These are phyloP conservation scores for Yarrowia osloensis DNA, from an alignment of 805 yeast genomes.

Conservation along the genomic window DNA sequence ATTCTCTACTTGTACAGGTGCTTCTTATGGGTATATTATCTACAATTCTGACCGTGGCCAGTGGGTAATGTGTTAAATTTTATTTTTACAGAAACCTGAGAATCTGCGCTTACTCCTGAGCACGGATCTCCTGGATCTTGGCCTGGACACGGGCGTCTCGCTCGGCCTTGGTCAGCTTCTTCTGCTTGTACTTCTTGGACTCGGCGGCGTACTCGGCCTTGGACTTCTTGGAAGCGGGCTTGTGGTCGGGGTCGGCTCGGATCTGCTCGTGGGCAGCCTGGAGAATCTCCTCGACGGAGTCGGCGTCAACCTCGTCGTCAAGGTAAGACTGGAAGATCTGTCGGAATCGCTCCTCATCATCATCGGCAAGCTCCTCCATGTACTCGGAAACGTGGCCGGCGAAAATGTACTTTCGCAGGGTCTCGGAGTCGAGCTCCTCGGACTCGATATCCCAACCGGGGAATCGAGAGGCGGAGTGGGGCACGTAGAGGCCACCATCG, in stretches of 20 bases:
- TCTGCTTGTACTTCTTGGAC: slow-evolving; percentile 87
- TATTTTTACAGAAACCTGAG: background rate
- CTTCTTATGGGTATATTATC: too few species aligned
- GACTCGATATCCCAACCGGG: slow-evolving; percentile 99
- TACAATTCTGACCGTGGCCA: too few species aligned
- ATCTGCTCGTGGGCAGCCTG: slow-evolving; percentile 89
- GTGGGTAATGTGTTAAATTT: background rate
- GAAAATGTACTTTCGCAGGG: slow-evolving; percentile 97
- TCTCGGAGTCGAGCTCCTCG: slow-evolving; percentile 97
- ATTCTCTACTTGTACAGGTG: too few species aligned
- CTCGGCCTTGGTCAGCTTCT: slow-evolving; percentile 87
- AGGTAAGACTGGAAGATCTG: slow-evolving; percentile 94
- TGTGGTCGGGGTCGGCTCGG: slow-evolving; percentile 93
- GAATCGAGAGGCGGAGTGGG: slow-evolving; percentile 99
- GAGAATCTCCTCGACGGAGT: slow-evolving; percentile 94
- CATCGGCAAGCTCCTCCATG: slow-evolving; percentile 99
- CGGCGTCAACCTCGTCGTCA: slow-evolving; percentile 96
- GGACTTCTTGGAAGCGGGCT: slow-evolving; percentile 89
- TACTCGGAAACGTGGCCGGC: slow-evolving; percentile 99
- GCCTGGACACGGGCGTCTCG: slow-evolving; percentile 85
- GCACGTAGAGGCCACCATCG: slow-evolving; percentile 99
- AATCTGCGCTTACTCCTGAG: slow-evolving; percentile 29
- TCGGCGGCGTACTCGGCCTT: slow-evolving; percentile 98
- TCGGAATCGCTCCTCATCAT: slow-evolving; percentile 99
- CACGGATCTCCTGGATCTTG: slow-evolving; percentile 80